Evolutionary conservation across 164 flowering plant genomes (phyloP), one percentile per base, ranked within the genome.

Genomic region (Umbilicus rupestris): DNA sequence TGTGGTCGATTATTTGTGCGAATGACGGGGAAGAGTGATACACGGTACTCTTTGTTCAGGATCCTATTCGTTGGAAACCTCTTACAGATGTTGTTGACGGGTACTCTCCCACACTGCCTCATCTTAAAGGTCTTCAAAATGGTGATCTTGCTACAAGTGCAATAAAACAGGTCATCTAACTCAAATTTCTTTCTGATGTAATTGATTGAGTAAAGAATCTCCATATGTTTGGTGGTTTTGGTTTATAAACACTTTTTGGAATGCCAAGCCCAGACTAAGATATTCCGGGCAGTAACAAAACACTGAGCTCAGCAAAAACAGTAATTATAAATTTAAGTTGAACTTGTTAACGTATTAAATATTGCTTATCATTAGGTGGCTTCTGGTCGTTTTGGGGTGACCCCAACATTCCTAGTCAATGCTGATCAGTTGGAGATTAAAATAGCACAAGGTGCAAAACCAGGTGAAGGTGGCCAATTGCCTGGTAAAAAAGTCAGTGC

Each of bases 401-500:
- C 99, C 14, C 99, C 99, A 52, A 95, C 96, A 68, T 95, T 95
- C 74, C 81, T 95, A 82, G 99, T 74, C 63, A 92, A 95, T 84
- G 99, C 97, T 20, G 97, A 85, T 73, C 99, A 95, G 65, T 70
- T 95, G 67, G 99, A 95, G 79, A 95, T 95, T 68, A 95, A 95
- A 85, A 86, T 95, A 78, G 97, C 99, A 46, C 99, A 95, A 83
- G 99, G 97, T 70, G 99, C 99, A 73, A 95, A 95, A 74, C 99
- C 99, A 69, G 99, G 99, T 68, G 99, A 95, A 83, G 97, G 99
- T 67, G 99, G 99, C 9, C 99, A 95, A 73, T 73, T 95, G 71
- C 99, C 99, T 69, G 99, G 99, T 65, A 89, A 95, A 74, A 95
- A 95, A 90, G 99, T 95, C 69, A 95, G 97, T 79, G 97, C 97